Conservation (phyloP, 768 basidiomycete species). For the button mushroom (Agaricus bisporus) region DNA sequence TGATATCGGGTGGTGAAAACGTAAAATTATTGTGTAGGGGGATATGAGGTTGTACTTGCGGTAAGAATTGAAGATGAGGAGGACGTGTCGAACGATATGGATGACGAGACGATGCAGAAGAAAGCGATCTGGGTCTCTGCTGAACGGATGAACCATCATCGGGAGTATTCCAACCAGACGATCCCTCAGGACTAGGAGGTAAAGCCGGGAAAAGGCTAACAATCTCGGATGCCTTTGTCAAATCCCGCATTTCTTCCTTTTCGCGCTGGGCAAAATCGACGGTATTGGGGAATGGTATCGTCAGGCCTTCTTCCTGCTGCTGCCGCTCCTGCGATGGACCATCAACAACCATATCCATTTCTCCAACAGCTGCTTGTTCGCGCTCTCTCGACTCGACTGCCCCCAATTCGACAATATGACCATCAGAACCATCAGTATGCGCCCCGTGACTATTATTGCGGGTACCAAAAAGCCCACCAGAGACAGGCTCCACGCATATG, state of each 20-base stretch:
- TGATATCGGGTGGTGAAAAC: slow-evolving; percentile 8
- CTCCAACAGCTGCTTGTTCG: slow-evolving; percentile 14
- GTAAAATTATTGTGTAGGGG: slow-evolving; percentile 5
- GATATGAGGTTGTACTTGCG: slow-evolving; percentile 6
- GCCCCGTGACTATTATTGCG: slow-evolving; percentile 18
- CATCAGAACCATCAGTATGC: slow-evolving; percentile 37
- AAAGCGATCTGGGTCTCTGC: slow-evolving; percentile 5
- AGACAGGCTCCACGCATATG: slow-evolving; percentile 25
- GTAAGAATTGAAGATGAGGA: slow-evolving; percentile 13
- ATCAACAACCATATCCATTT: slow-evolving; percentile 21
- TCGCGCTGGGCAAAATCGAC: slow-evolving; percentile 81
- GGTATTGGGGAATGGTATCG: slow-evolving; percentile 41
- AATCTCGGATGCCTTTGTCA: slow-evolving; percentile 81
- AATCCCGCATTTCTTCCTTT: slow-evolving; percentile 83
- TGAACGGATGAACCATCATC: background rate
- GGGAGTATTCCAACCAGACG: background rate
- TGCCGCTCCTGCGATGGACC: slow-evolving; percentile 4
- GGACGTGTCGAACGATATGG: slow-evolving; percentile 7
- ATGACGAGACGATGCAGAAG: slow-evolving; percentile 4
- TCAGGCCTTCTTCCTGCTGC: background rate
- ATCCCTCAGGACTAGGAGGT: background rate
- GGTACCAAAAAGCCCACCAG: slow-evolving; percentile 4
- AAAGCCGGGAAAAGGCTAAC: slow-evolving; percentile 36
- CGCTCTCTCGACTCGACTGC: slow-evolving; percentile 16
- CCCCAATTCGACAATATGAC: slow-evolving; percentile 28